A percentile compares a stretch with the other conserved stretches of the same genome.
Conservation (phyloP, 805 yeast genomes). For the Wickerhamomyces pijperi region DNA sequence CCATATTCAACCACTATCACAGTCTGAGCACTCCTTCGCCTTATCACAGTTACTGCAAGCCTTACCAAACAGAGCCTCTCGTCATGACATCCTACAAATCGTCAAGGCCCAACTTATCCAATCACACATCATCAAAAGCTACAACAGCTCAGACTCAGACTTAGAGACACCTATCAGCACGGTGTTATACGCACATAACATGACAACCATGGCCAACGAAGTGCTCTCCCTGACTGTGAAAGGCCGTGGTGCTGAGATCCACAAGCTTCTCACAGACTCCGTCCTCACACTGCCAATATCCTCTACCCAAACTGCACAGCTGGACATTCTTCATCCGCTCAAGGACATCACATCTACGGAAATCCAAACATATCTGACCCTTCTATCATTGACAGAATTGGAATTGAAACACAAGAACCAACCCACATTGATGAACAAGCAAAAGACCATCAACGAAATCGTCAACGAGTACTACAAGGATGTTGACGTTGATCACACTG, state of each 20-base stretch:
- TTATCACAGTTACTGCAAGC: background rate
- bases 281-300: constrained; percentile 24
- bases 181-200: constrained; percentile 63
- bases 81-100: constrained; percentile 46
- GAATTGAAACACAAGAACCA: constrained; percentile 1
- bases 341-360: constrained; percentile 69
- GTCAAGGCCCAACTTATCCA: constrained; percentile 36
- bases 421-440: constrained; percentile 39
- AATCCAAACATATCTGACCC: constrained; percentile 39
- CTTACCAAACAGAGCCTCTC: constrained; percentile 45
- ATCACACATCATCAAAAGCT: constrained; percentile 5
- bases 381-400: constrained; percentile 15
- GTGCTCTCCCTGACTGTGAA: constrained; percentile 71
- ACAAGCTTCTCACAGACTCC: constrained; percentile 39
- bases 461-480: constrained; percentile 59
- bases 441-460: constrained; percentile 74
- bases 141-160: too few relatives aligned
- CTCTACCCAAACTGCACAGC: constrained; percentile 1
- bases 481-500: constrained; percentile 57
- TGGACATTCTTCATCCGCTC: constrained; percentile 55
- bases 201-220: constrained; percentile 75
- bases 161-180: constrained; percentile 27
- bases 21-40: background rate
- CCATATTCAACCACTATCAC: too few relatives aligned
- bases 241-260: constrained; percentile 72